Conservation (phyloP, 495 filamentous ascomycete genomes). For the Penicillium roqueforti region DNA sequence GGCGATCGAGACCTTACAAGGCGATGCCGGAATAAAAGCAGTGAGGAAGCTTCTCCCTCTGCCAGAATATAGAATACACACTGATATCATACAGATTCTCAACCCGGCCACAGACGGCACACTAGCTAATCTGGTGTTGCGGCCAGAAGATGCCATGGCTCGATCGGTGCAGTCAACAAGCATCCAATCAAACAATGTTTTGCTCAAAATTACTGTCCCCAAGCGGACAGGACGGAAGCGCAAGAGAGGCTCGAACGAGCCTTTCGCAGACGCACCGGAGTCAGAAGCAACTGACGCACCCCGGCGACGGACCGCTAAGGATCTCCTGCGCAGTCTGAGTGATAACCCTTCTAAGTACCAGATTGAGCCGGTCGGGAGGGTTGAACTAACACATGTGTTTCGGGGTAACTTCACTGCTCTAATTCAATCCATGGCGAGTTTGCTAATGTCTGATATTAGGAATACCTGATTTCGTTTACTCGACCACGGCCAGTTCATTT, state of each 20-base stretch:
- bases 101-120: slow-evolving; percentile 37
- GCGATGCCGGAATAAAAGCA: slow-evolving; percentile 57
- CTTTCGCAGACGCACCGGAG: slow-evolving; percentile 43
- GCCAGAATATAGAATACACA: background rate
- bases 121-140: slow-evolving; percentile 57
- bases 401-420: slow-evolving; percentile 47
- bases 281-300: slow-evolving; percentile 4
- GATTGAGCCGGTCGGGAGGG: slow-evolving; percentile 65
- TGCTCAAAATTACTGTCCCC: slow-evolving; percentile 83
- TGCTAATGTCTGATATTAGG: slow-evolving; percentile 21
- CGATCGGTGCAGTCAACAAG: slow-evolving; percentile 69
- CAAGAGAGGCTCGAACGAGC: slow-evolving; percentile 65
- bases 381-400: slow-evolving; percentile 82
- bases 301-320: slow-evolving; percentile 28
- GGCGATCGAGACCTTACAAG: slow-evolving; percentile 74
- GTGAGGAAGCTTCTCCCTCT: slow-evolving; percentile 38
- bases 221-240: slow-evolving; percentile 81
- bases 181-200: slow-evolving; percentile 67
- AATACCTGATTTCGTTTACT: slow-evolving; percentile 74
- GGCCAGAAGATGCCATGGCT: slow-evolving; percentile 71
- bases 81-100: slow-evolving; percentile 36
- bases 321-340: slow-evolving; percentile 59
- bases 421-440: background rate
- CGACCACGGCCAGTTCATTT: slow-evolving; percentile 57
- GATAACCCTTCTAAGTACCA: slow-evolving; percentile 68